Base-by-base conservation (phyloP, 1,284 basidiomycete species). In the Stygiomarasmius scandens region DNA sequence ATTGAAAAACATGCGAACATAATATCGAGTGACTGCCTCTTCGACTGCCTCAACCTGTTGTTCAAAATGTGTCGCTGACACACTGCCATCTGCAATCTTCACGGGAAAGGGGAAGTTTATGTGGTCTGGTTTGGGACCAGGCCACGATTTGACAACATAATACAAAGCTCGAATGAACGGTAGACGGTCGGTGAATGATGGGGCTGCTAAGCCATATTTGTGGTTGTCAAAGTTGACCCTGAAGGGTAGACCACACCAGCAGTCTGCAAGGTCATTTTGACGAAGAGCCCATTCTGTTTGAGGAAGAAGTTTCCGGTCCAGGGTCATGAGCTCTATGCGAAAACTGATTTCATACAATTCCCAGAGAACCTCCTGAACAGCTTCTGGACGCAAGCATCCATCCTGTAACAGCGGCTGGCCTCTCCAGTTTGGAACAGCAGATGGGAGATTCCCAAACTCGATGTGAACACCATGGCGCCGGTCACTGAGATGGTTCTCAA, bases 321-420 rank as follows among this genome's bases (percentile, higher is more conserved):
- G 52, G 2, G 43, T 45, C 23, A 45, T n/a, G 10, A 54, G 19
- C 24, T 54, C 52, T 11, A 20, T 23, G 12, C 43, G 43, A 41
- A 54, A 54, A 2, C 29, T 46, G 25, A 34, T 19, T 22, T 54
- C 51, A 27, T 25, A 44, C 16, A 52, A 22, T 20, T 52, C 51
- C 51, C 51, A 52, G 12, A 52, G n/a, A 16, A 52, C 19, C 44
- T 54, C 22, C 16, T 43, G 10, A 2, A 12, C 41, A 45, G 20
- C 14, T 20, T 34, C 11, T 10, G 16, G 38, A 12, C n/a, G 38
- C 8, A 5, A n/a, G 8, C 6, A 41, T 41, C 38, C 16, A 16
- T 41, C n/a, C 38, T 6, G 29, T 41, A 16, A 41, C 8, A 41
- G 38, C 38, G 6, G 5, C 12, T 11, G 8, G 2, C 50, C 38